Evolutionary conservation across 2,329 filamentous ascomycete species (phyloP), one percentile per base, ranked within the genome.

Genomic region (Fusarium pseudoanthophilum): DNA sequence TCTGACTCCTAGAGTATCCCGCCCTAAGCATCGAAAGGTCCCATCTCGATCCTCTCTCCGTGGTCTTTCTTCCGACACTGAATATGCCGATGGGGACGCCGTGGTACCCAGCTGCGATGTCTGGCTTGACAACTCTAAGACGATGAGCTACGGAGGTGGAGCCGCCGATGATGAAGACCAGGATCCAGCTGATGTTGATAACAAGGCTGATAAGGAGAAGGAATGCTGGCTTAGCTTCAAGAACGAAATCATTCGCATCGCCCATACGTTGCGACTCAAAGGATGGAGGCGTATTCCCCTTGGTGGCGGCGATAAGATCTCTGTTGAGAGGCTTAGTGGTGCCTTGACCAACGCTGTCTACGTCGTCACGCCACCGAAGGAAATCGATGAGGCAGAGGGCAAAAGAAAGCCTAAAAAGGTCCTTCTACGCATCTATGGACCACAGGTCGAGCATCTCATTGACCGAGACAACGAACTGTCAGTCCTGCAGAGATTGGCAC

Each of bases 311-410:
- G 89, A 90, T 57, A 86, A 85, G 42, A 91, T 96, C 71, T 87
- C 87, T 4, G 92, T 96, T 11, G 88, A 93, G 81, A 89, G 93
- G 56, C 85, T 97, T 34, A 98, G 95, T 80, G 96, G 96, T 69
- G 96, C 96, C 14, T 84, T 99, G 75, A 99, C 96, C 26, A 99
- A 99, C 80, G 95, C 95, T 16, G 95, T 99, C 40, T 99, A 98
- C 79, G 95, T 97, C 57, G 95, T 98, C 28, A 92, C 91, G 4
- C 95, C 95, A 4, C 95, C 95, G 0, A 85, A 89, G 43, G 86
- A 92, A 40, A 75, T 95, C 16, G 70, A 77, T 77, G 61, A 81
- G 73, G 32, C 77, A 59, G 84, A 72, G 16, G 81, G 84, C 57
- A 87, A 83, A 77, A 87, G 84, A 71, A 79, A 75, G 28, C 88